Evolutionary conservation across 192 early-diverging fungal genomes (phyloP), one percentile per base, ranked within the genome.

Genomic region (Diversispora epigaea): DNA sequence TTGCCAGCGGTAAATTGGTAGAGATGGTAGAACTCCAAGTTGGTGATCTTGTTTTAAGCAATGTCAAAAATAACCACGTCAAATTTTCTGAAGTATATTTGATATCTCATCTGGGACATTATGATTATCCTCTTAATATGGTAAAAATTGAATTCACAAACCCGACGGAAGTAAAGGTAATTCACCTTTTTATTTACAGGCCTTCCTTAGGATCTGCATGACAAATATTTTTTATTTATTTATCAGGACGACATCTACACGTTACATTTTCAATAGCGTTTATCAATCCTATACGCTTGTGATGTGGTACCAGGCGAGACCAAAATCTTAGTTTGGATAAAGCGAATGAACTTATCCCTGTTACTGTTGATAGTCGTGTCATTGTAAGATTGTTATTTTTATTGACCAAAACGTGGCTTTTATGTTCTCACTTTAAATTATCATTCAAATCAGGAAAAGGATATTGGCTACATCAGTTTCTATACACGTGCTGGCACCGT

Each of bases 1-100:
- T 60, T 4, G 57, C 57, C 9, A 60, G 57, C 22, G 57, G 57
- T 60, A 60, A 60, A 60, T 10, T 60, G 57, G 8, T 60, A 60
- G 57, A 60, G 57, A 66, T 66, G 64, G 39, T 43, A 66, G 64
- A 66, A 66, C 64, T 66, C 41, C 44, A 66, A 66, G 41, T 44
- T 6, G 64, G 64, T 4, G 41, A 66, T 66, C 6, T 40, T 15
- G 64, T 66, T 17, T 47, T 66, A 17, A 21, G 40, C 39, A 66
- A 66, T 43, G 41, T 66, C 15, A 66, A n/a, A 45, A 66, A 66
- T 66, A 43, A 43, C 41, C 5, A 7, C 4, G 2, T 9, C 0
- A 43, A 66, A 14, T 66, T 45, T 43, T 66, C 64, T 19, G 64
- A 66, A 47, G 4, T 66, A 21, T 66, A 66, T 45, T 43, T 66